phyloP scores from a whole-genome alignment of 2,329 filamentous ascomycete genomes.

The Cryphonectria carpinicola region DNA sequence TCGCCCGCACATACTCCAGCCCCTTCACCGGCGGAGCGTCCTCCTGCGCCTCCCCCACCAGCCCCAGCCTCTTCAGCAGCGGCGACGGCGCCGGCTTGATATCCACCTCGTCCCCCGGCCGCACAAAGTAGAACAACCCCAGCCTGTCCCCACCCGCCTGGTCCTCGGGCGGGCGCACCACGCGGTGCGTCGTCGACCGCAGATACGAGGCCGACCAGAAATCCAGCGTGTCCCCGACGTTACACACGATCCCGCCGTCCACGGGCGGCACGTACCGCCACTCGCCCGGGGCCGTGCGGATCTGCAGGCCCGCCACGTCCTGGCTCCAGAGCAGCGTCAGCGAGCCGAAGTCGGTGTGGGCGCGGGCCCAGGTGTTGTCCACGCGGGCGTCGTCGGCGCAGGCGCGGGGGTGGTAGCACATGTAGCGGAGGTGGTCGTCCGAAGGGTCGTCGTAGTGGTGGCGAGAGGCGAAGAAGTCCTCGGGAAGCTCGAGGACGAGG shows the following conservation, averaged over 20 bases:
- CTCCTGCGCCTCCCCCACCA: slow-evolving; percentile 32
- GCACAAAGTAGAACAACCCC: slow-evolving; percentile 43
- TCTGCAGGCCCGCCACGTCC: slow-evolving; percentile 56
- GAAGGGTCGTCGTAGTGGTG: slow-evolving; percentile 56
- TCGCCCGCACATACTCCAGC: slow-evolving; percentile 45
- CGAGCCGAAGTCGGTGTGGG: slow-evolving; percentile 56
- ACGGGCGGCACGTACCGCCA: slow-evolving; percentile 51
- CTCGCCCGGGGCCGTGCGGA: slow-evolving; percentile 42
- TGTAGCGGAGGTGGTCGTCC: slow-evolving; percentile 60
- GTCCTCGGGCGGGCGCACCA: slow-evolving; percentile 41
- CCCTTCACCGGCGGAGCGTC: slow-evolving; percentile 39
- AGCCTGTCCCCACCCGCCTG: slow-evolving; percentile 39
- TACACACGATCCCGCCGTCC: slow-evolving; percentile 50
- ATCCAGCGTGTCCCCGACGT: slow-evolving; percentile 41
- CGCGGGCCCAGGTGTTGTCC: slow-evolving; percentile 35
- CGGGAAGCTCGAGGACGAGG: slow-evolving; percentile 59
- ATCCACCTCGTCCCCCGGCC: slow-evolving; percentile 39
- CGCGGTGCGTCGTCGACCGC: slow-evolving; percentile 42
- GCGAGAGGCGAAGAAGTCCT: slow-evolving; percentile 55
- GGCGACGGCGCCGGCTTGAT: slow-evolving; percentile 39
- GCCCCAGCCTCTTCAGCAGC: slow-evolving; percentile 35
- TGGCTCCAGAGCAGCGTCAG: slow-evolving; percentile 59
- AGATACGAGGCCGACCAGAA: slow-evolving; percentile 39
- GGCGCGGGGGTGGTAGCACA: slow-evolving; percentile 54
- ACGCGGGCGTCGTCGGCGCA: slow-evolving; percentile 43